These are phyloP conservation scores for Trichoderma breve DNA, from an alignment of 2,329 filamentous ascomycete species.

Conservation along the genomic window DNA sequence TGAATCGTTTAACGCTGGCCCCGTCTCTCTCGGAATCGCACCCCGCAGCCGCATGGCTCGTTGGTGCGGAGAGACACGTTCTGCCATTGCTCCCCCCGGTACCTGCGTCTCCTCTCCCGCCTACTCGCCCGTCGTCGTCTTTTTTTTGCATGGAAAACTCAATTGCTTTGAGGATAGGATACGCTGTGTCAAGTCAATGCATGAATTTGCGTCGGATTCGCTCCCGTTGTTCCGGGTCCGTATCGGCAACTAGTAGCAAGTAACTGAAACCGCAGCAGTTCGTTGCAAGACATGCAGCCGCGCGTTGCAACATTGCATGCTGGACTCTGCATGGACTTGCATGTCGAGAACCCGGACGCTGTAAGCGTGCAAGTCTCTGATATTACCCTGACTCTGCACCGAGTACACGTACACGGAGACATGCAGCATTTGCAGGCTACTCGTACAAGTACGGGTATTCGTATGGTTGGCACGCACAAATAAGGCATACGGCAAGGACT, in stretches of 20 bases:
- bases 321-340: background rate
- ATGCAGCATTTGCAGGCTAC: background rate
- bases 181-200: background rate
- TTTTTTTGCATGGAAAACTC: background rate
- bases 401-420: background rate
- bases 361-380: background rate
- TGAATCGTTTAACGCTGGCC: slow-evolving; percentile 14
- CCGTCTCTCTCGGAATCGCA: slow-evolving; percentile 7
- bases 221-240: background rate
- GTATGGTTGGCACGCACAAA: background rate
- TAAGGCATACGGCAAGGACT: slow-evolving; percentile 3
- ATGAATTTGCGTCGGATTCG: background rate
- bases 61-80: slow-evolving; percentile 12
- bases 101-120: slow-evolving; percentile 12
- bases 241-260: background rate
- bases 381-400: background rate
- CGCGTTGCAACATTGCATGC: background rate
- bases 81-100: background rate
- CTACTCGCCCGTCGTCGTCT: background rate
- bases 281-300: background rate
- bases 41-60: slow-evolving; percentile 11
- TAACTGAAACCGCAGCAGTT: slow-evolving; percentile 1
- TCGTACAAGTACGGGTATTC: background rate
- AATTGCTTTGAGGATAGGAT: background rate
- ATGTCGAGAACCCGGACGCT: background rate